Percentiles rank a stretch among this genome's conserved stretches.
phyloP scores from a whole-genome alignment of 768 basidiomycete species.

The Pseudohyphozyma bogoriensis region DNA sequence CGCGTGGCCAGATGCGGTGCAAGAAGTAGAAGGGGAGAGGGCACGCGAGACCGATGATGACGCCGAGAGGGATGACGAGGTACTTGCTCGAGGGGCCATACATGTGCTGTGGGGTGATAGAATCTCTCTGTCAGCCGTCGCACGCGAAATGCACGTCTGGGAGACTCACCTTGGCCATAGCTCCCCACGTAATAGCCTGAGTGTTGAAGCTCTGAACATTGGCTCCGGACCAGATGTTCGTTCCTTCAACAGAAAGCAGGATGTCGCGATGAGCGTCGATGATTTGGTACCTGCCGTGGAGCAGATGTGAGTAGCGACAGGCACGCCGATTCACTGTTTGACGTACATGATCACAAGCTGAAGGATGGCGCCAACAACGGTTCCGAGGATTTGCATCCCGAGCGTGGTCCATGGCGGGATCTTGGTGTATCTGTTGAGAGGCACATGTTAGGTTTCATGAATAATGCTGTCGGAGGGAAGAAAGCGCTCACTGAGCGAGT shows the following conservation, averaged over 20 bases:
- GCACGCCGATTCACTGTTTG: slow-evolving; percentile 33
- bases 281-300: too few species aligned
- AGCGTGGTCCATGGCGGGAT: slow-evolving; percentile 57
- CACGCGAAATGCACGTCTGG: too few species aligned
- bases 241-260: slow-evolving; percentile 50
- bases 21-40: slow-evolving; percentile 49
- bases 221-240: slow-evolving; percentile 48
- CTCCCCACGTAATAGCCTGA: slow-evolving; percentile 51
- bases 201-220: slow-evolving; percentile 47
- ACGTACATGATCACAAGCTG: slow-evolving; percentile 52
- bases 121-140: too few species aligned
- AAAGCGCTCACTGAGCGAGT: slow-evolving; percentile 45
- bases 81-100: background rate
- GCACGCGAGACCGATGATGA: slow-evolving; percentile 45
- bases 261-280: slow-evolving; percentile 48
- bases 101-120: too few species aligned
- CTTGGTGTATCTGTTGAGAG: too few species aligned
- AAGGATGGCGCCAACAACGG: slow-evolving; percentile 44
- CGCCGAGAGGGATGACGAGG: slow-evolving; percentile 44
- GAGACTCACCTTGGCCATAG: slow-evolving; percentile 44
- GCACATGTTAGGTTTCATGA: too few species aligned
- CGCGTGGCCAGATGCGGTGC: slow-evolving; percentile 44
- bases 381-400: slow-evolving; percentile 50
- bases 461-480: too few species aligned
- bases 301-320: slow-evolving; percentile 39